Evolutionary conservation across 257 asterid species (phyloP).

Genomic region (Solanum appendiculatum): DNA sequence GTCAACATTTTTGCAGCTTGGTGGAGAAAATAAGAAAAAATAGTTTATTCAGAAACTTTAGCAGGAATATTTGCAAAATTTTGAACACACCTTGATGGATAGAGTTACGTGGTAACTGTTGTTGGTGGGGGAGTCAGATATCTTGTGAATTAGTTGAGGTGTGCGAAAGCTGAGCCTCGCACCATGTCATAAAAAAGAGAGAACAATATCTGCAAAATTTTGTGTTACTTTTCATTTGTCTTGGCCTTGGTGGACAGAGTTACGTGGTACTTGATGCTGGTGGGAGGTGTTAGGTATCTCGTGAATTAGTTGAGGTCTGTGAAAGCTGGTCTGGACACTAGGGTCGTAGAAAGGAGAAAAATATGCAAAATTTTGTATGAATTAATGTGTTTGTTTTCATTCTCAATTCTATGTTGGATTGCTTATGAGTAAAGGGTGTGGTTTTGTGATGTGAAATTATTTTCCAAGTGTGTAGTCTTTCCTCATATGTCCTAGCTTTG

Average conservation of each 20-base stretch:
- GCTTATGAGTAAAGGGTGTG: background rate
- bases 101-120: background rate
- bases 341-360: background rate
- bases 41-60: background rate
- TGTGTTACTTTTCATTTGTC: background rate
- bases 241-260: background rate
- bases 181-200: background rate
- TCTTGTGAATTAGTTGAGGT: background rate
- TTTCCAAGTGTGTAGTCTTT: background rate
- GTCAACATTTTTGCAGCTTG: background rate
- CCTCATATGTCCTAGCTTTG: background rate
- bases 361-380: background rate
- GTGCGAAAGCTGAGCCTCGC: accelerated
- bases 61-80: background rate
- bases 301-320: background rate
- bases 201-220: background rate
- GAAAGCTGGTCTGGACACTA: background rate
- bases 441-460: background rate
- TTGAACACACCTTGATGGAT: background rate
- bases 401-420: background rate
- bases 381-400: background rate
- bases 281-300: background rate
- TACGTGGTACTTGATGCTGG: background rate
- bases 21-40: background rate
- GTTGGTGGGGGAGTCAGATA: background rate